Evolutionary conservation across 1,139 yeast genomes (phyloP), one percentile per base, ranked within the genome.

Genomic region (Sugiyamaella grinbergsii): DNA sequence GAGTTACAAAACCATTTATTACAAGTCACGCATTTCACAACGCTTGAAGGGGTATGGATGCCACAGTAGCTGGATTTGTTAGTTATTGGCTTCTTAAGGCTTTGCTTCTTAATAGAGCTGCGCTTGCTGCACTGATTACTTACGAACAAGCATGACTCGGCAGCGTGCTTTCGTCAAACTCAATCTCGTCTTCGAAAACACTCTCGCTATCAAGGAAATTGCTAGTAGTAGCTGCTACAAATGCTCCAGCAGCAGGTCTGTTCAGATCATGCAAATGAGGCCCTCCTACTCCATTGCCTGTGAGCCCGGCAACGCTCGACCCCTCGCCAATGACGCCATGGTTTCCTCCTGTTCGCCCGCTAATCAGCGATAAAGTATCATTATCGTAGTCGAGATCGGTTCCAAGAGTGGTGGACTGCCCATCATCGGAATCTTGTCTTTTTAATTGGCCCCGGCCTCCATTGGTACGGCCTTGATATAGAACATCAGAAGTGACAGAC

Each of bases 1-100:
- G 87, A 78, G 65, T 91, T 91, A 71, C 98, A 91, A 66, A 91
- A 91, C 97, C 97, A 91, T 65, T 82, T 84, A 62, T 80, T 70
- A 69, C 97, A 90, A 4, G 79, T 75, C 53, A 80, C 79, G 71
- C 98, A 91, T 60, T 84, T 82, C 38, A 86, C 85, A 18, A 90
- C 85, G 44, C 85, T 76, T 7, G 80, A 69, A 0, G 89, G 78
- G 4, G 80, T 71, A 57, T 82, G 82, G 31, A 88, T 76, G 1
- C 91, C 94, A 71, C 97, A 91, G 66, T 90, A 90, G 1, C 56
- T 49, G 32, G 4, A 44, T 46, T 34, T 19, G 37, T 36, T 13
- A 45, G n/a, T 13, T 6, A n/a, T n/a, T n/a, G n/a, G n/a, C n/a
- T n/a, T n/a, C n/a, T n/a, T n/a, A n/a, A n/a, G n/a, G n/a, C n/a